Percentiles rank a stretch among this genome's conserved stretches.
Conservation (phyloP, 1,139 yeast genomes). For the Geotrichum europaeum region DNA sequence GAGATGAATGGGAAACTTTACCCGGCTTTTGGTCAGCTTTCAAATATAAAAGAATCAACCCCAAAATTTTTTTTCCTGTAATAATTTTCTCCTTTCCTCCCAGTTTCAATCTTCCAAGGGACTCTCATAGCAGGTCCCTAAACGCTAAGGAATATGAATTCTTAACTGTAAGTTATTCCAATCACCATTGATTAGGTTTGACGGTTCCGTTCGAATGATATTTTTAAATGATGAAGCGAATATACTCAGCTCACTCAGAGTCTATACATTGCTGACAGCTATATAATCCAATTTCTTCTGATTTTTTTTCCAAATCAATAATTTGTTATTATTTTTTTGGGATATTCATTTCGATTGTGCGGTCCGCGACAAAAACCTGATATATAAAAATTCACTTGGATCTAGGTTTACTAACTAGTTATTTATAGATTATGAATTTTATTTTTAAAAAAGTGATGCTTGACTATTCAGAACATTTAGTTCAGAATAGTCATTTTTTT, state of each 20-base stretch:
- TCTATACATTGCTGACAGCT: constrained; percentile 16
- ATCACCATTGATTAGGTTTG: neutral
- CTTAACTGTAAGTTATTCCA: neutral
- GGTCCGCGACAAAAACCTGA: neutral
- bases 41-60: neutral
- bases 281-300: constrained; percentile 4
- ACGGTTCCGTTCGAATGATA: neutral
- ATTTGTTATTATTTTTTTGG: neutral
- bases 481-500: too few species aligned
- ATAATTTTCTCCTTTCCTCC: neutral
- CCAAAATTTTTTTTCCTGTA: neutral
- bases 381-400: neutral
- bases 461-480: too few species aligned
- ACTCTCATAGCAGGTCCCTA: neutral
- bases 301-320: neutral
- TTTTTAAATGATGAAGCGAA: constrained; percentile 18
- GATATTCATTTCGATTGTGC: neutral
- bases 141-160: neutral
- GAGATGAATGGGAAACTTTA: neutral
- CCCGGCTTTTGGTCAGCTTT: constrained; percentile 1
- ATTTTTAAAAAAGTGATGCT: neutral
- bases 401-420: neutral
- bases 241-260: constrained; percentile 26
- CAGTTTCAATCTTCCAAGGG: neutral
- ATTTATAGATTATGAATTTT: neutral